Evolutionary conservation across 2,329 filamentous ascomycete genomes (phyloP).

Genomic region (Rachicladosporium sp.): DNA sequence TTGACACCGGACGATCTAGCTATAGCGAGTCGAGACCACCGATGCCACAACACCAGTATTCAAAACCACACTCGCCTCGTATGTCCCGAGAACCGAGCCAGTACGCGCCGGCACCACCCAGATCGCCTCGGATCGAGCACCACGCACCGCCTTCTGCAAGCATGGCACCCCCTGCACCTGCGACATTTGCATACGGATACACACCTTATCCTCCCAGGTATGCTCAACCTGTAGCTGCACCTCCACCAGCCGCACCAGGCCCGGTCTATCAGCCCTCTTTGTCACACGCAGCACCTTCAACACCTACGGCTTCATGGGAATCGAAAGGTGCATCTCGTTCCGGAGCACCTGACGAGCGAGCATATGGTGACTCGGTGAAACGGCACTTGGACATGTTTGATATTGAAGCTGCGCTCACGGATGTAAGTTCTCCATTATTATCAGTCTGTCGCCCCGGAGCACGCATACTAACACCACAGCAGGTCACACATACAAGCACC

Average conservation of each 20-base stretch:
- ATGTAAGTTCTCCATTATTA: slow-evolving; percentile 24
- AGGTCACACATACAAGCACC: slow-evolving; percentile 35
- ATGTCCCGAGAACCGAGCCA: slow-evolving; percentile 1
- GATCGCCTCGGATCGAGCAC: no score
- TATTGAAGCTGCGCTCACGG: slow-evolving; percentile 40
- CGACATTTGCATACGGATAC: slow-evolving; percentile 25
- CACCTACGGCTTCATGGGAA: slow-evolving; percentile 27
- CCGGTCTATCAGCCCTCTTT: slow-evolving; percentile 31
- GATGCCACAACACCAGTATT: slow-evolving; percentile 9
- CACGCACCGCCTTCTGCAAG: no score
- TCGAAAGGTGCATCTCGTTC: slow-evolving; percentile 14
- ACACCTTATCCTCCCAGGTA: slow-evolving; percentile 30
- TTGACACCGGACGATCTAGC: background rate
- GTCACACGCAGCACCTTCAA: slow-evolving; percentile 28
- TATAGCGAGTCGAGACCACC: slow-evolving; percentile 14
- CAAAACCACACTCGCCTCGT: background rate
- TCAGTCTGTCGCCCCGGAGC: no score
- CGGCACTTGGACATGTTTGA: slow-evolving; percentile 52
- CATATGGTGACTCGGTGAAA: slow-evolving; percentile 42
- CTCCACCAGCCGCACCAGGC: slow-evolving; percentile 21
- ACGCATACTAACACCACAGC: slow-evolving; percentile 1
- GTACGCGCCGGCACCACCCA: background rate
- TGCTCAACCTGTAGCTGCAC: slow-evolving; percentile 25
- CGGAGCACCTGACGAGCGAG: slow-evolving; percentile 6
- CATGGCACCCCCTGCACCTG: slow-evolving; percentile 23